phyloP scores from a whole-genome alignment of 257 asterid species.

The Solanum peruvianum region DNA sequence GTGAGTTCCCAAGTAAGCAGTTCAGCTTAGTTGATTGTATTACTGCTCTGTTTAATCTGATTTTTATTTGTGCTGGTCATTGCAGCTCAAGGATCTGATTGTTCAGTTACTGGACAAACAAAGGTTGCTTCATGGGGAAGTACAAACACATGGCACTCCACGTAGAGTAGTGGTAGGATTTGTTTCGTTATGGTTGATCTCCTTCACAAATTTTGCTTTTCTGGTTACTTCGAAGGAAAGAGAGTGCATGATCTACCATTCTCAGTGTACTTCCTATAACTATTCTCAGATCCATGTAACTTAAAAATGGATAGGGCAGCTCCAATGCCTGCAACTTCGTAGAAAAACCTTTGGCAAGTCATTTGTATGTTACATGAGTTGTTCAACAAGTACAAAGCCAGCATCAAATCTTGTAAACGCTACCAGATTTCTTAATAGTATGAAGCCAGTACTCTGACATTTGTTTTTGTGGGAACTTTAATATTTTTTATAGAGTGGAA shows the following conservation, averaged over 20 bases:
- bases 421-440: not conserved
- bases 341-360: not conserved
- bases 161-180: slow-evolving; percentile 86
- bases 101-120: slow-evolving; percentile 70
- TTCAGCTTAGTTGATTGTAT: not conserved
- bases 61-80: slow-evolving; percentile 7
- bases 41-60: not conserved
- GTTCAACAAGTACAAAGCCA: not conserved
- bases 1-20: not conserved
- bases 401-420: not conserved
- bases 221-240: not conserved
- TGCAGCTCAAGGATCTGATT: slow-evolving; percentile 78
- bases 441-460: not conserved
- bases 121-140: slow-evolving; percentile 65
- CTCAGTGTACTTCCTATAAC: not conserved
- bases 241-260: not conserved
- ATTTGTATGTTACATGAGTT: not conserved
- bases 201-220: not conserved
- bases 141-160: slow-evolving; percentile 75
- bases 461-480: not conserved
- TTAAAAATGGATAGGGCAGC: not conserved
- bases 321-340: not conserved
- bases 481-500: not conserved
- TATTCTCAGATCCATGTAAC: not conserved
- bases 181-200: not conserved